Evolutionary conservation across 176 grass and related monocot species (phyloP).

Genomic region (Carex scoparia): DNA sequence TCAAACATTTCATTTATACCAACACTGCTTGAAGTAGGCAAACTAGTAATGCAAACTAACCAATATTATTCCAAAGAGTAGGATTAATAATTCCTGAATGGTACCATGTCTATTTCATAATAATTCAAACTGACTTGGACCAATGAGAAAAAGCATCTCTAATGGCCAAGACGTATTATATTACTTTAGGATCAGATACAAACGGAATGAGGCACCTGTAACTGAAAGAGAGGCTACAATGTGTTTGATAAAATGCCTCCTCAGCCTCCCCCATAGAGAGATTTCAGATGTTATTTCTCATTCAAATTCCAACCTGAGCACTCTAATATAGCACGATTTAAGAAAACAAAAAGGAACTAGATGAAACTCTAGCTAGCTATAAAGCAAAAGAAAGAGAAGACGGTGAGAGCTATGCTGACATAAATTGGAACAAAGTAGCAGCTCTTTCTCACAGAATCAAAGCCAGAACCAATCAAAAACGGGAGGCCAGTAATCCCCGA

Average conservation of each 20-base stretch:
- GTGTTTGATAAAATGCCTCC: neutral
- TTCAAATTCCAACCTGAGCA: neutral
- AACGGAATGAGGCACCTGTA: neutral
- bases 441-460: too few relatives aligned
- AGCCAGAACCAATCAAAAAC: too few relatives aligned
- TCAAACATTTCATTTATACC: neutral
- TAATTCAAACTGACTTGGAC: neutral
- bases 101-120: neutral
- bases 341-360: too few relatives aligned
- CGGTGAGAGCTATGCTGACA: neutral
- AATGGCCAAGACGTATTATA: neutral
- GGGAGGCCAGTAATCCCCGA: neutral
- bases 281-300: neutral
- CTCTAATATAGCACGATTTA: neutral
- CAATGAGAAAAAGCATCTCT: neutral
- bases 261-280: neutral
- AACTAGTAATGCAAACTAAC: neutral
- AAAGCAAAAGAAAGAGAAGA: neutral
- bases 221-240: constrained; percentile 1
- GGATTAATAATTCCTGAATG: neutral
- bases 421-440: neutral
- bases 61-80: neutral
- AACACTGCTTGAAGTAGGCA: neutral
- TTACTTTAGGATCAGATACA: neutral
- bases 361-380: too few relatives aligned